phyloP scores from a whole-genome alignment of 495 filamentous ascomycete species.

The Sordaria brevicollis region DNA sequence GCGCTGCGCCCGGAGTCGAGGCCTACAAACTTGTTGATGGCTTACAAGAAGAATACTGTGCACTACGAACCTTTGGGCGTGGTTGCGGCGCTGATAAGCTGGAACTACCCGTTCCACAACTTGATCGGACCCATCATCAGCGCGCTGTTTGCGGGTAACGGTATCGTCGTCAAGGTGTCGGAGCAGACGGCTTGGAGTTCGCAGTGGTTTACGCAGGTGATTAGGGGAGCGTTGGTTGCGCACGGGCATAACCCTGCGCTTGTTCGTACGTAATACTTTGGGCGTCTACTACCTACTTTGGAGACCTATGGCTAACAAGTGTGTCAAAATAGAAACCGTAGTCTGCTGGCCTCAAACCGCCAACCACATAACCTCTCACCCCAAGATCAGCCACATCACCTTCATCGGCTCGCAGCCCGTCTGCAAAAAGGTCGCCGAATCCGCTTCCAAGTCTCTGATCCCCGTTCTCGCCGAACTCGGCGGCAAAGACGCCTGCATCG shows the following conservation, averaged over 20 bases:
- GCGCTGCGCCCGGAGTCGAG: conserved; percentile 61
- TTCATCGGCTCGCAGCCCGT: conserved; percentile 91
- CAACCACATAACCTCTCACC: conserved; percentile 74
- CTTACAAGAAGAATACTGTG: conserved; percentile 90
- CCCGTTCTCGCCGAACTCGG: conserved; percentile 85
- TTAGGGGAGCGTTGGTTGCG: conserved; percentile 63
- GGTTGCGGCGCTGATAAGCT: conserved; percentile 84
- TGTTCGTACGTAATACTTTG: conserved; percentile 38
- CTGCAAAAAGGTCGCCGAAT: conserved; percentile 77
- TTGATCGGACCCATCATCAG: conserved; percentile 84
- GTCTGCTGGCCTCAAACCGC: conserved; percentile 81
- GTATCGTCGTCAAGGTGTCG: conserved; percentile 80
- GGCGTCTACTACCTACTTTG: not conserved
- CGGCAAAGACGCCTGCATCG: conserved; percentile 89
- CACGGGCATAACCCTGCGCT: conserved; percentile 79
- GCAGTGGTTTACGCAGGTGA: conserved; percentile 66
- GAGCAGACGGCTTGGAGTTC: conserved; percentile 92
- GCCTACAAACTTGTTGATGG: conserved; percentile 80
- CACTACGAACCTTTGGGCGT: conserved; percentile 88
- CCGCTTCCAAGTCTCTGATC: conserved; percentile 71
- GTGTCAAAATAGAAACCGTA: conserved; percentile 41
- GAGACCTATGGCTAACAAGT: not conserved
- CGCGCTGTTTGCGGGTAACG: conserved; percentile 87
- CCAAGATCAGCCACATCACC: conserved; percentile 78
- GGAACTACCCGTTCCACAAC: conserved; percentile 98